Percentiles rank a stretch among this genome's conserved stretches.
phyloP scores from a whole-genome alignment of 139 green algal genomes.

The Pleodorina starrii region DNA sequence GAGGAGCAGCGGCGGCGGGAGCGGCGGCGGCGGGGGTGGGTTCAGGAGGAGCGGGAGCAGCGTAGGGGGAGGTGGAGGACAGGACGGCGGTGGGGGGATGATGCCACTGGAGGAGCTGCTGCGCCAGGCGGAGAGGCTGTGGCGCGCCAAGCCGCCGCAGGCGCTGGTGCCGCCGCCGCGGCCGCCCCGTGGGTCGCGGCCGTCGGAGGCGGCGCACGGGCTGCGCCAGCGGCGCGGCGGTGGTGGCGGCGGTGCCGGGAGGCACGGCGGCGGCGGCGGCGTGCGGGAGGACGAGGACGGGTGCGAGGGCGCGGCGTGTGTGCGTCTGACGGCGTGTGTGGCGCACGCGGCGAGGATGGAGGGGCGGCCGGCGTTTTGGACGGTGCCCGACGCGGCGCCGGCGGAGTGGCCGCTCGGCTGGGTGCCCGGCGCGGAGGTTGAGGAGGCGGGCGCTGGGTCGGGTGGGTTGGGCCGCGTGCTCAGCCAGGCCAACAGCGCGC shows the following conservation, averaged over 20 bases:
- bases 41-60: neutral
- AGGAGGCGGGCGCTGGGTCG: neutral
- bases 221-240: neutral
- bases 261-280: neutral
- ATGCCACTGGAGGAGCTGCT: slow-evolving; percentile 21
- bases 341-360: slow-evolving; percentile 34
- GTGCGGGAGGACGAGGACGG: neutral
- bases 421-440: too few species aligned
- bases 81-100: neutral
- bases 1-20: neutral
- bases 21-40: neutral
- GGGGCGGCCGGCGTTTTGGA: neutral
- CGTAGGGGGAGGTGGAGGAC: too few species aligned
- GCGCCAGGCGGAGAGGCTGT: slow-evolving; percentile 24
- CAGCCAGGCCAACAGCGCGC: neutral
- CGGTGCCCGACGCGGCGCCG: neutral
- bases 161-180: neutral
- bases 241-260: neutral
- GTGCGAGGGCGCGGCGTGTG: neutral
- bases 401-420: slow-evolving; percentile 36
- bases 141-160: slow-evolving; percentile 28
- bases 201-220: neutral
- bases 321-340: slow-evolving; percentile 14
- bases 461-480: neutral
- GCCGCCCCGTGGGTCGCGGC: neutral